Conservation (phyloP, 805 yeast species). For the Starmera quercuum region DNA sequence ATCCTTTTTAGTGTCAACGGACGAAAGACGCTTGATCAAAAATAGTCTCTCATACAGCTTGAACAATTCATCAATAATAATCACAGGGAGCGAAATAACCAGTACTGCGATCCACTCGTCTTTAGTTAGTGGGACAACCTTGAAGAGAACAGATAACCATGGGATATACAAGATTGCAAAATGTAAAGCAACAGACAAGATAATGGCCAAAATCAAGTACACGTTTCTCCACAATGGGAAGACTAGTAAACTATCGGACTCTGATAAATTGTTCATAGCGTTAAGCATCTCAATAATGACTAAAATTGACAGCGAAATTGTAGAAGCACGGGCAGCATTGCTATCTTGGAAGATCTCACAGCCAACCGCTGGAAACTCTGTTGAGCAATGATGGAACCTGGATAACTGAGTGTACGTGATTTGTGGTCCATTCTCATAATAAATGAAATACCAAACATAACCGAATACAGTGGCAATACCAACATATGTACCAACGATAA, state of each 20-base stretch:
- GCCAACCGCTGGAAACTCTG: constrained; percentile 23
- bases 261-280: constrained; percentile 30
- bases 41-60: constrained; percentile 24
- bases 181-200: constrained; percentile 27
- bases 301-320: constrained; percentile 30
- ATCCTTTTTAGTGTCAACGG: background rate
- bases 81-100: constrained; percentile 27
- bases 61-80: constrained; percentile 28
- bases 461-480: constrained; percentile 35
- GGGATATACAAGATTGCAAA: constrained; percentile 26
- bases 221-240: constrained; percentile 32
- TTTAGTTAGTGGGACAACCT: constrained; percentile 23
- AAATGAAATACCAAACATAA: constrained; percentile 32
- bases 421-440: constrained; percentile 27
- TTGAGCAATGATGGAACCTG: constrained; percentile 27
- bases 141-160: constrained; percentile 23
- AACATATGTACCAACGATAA: constrained; percentile 31
- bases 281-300: constrained; percentile 35
- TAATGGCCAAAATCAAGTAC: constrained; percentile 28
- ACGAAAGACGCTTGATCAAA: background rate
- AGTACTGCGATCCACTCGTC: constrained; percentile 30
- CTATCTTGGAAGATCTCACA: constrained; percentile 24
- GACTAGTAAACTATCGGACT: constrained; percentile 27
- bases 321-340: constrained; percentile 24
- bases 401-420: constrained; percentile 25